Evolutionary conservation across 1,284 basidiomycete genomes (phyloP).

Genomic region (Apiotrichum domesticum): DNA sequence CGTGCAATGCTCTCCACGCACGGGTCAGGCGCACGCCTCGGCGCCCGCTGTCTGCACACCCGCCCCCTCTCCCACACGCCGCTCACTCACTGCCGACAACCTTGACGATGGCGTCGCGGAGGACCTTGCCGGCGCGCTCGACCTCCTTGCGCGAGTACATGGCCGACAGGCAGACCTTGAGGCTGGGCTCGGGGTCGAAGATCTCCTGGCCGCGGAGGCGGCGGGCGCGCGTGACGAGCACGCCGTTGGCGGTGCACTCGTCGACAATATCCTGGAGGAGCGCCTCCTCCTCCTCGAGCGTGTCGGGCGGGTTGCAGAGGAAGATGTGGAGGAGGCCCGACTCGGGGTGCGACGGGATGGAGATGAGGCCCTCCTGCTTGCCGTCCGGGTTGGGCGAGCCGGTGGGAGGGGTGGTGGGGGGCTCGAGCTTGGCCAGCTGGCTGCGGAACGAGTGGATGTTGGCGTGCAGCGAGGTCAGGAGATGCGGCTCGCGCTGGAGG

Average conservation of each 20-base stretch:
- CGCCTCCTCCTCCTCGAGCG: constrained; percentile 64
- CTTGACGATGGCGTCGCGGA: constrained; percentile 71
- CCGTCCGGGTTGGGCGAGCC: constrained; percentile 2
- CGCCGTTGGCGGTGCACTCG: constrained; percentile 66
- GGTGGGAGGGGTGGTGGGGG: constrained; percentile 4
- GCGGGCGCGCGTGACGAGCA: constrained; percentile 76
- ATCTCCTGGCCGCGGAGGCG: constrained; percentile 74
- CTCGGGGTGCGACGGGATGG: constrained; percentile 74
- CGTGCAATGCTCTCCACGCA: too few species aligned
- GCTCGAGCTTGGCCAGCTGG: constrained; percentile 65
- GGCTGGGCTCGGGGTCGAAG: constrained; percentile 74
- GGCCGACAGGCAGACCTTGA: constrained; percentile 72
- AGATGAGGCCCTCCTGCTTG: constrained; percentile 58
- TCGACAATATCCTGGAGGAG: constrained; percentile 84
- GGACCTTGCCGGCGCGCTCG: constrained; percentile 72
- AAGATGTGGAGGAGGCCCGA: constrained; percentile 85
- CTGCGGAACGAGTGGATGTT: constrained; percentile 70
- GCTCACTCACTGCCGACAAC: constrained; percentile 43
- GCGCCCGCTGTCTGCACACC: too few species aligned
- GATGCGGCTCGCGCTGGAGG: constrained; percentile 65
- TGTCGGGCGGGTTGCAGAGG: constrained; percentile 51
- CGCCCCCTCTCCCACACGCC: too few species aligned
- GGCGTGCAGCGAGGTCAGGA: constrained; percentile 69
- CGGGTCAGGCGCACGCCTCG: too few species aligned
- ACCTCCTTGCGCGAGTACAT: constrained; percentile 81